These are phyloP conservation scores for Cylindrotheca closterium DNA, from an alignment of 108 stramenopile species.

Conservation along the genomic window DNA sequence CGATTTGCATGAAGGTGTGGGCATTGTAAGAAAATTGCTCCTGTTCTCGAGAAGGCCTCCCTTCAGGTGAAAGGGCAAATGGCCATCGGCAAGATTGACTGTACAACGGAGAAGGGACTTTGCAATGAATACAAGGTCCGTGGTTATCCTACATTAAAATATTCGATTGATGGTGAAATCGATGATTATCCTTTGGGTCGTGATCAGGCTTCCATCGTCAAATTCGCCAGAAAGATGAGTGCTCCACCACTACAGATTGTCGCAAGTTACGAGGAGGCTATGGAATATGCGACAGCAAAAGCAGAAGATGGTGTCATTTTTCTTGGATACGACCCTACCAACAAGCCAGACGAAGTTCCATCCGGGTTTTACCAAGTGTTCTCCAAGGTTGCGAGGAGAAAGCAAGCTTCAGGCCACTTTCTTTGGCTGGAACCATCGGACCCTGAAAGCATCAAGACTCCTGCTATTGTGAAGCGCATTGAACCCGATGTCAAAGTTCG, in stretches of 20 bases:
- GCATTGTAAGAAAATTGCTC: conserved; percentile 64
- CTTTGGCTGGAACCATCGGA: conserved; percentile 43
- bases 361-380: conserved; percentile 61
- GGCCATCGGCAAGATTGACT: conserved; percentile 86
- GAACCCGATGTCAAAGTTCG: conserved; percentile 17
- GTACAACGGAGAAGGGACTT: conserved; percentile 61
- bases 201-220: conserved; percentile 50
- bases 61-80: conserved; percentile 63
- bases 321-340: conserved; percentile 55
- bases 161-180: conserved; percentile 60
- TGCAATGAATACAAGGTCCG: conserved; percentile 58
- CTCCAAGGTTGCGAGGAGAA: conserved; percentile 66
- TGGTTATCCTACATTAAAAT: conserved; percentile 85
- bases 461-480: conserved; percentile 33
- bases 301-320: conserved; percentile 53
- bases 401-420: conserved; percentile 65
- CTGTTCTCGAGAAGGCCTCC: conserved; percentile 65
- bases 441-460: conserved; percentile 24
- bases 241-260: conserved; percentile 47
- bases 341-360: conserved; percentile 19
- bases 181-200: conserved; percentile 73
- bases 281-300: conserved; percentile 19
- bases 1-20: conserved; percentile 40
- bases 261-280: conserved; percentile 46
- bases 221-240: conserved; percentile 75